Base-by-base conservation (phyloP, 2,329 filamentous ascomycete genomes). In the Lasiodiplodia gonubiensis region DNA sequence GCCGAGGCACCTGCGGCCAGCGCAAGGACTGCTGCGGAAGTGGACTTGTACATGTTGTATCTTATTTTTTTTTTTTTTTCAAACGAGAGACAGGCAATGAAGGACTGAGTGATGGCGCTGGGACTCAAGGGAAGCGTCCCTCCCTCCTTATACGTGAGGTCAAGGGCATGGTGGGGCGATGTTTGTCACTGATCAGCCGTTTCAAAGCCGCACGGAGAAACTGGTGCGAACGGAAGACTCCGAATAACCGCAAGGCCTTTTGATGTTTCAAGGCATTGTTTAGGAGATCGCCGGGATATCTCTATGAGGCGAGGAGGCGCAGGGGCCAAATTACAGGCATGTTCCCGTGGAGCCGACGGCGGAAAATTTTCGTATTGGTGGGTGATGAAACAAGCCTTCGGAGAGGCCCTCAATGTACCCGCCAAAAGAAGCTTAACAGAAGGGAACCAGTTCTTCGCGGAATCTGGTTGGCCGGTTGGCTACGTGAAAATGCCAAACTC, bases 1-100 rank as follows among this genome's bases (percentile, higher is more conserved):
- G 61, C 61, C 12, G 48, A 23, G 61, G 49, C 61, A 6, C 49
- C 33, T 11, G 53, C 48, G 10, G 61, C 61, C 25, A 64, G 61
- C 12, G 25, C 33, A 10, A 54, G 48, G 3, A 64, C 4, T 18
- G 49, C 33, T 33, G 39, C n/a, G 33, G 61, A 25, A 14, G 46
- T 27, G 1, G 60, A 23, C 18, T 33, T 39, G 35, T 42, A 39
- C 53, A 55, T 55, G 37, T 14, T n/a, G 8, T 46, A 42, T 18
- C 3, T 42, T 2, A 4, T 42, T n/a, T 42, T n/a, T 7, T 7
- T 42, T 2, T 4, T 42, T n/a, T 42, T n/a, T 7, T 42, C 2
- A 11, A 46, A 46, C 42, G 42, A 46, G 42, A 46, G 42, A 46
- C 42, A n/a, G 42, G 2, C n/a, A 14, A 39, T 3, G 42, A 21